A percentile compares a stretch with the other conserved stretches of the same genome.
Conservation (phyloP, 768 basidiomycete genomes). For the Suillus subaureus region DNA sequence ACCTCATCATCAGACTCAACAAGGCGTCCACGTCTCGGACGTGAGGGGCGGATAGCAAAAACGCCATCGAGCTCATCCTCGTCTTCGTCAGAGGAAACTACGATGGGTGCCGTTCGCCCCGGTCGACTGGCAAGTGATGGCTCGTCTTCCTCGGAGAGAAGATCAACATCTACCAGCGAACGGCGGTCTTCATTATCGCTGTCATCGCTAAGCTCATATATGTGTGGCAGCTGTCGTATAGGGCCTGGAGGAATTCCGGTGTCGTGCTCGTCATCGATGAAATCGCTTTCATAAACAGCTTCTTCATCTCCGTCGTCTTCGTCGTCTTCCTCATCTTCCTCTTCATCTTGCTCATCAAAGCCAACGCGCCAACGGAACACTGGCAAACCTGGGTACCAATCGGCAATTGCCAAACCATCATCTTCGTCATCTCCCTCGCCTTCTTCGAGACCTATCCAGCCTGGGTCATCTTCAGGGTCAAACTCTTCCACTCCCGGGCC, state of each 20-base stretch:
- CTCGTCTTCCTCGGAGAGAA: constrained; percentile 8
- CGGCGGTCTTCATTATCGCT: constrained; percentile 14
- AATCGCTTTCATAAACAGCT: constrained; percentile 53
- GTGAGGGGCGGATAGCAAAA: background rate
- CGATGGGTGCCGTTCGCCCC: background rate
- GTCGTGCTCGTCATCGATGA: constrained; percentile 53
- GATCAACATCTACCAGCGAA: constrained; percentile 6
- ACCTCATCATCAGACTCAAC: constrained; percentile 28
- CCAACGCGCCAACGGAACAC: constrained; percentile 22
- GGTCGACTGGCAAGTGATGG: constrained; percentile 5
- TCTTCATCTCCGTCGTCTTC: constrained; percentile 33
- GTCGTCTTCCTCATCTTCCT: constrained; percentile 21
- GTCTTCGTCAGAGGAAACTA: constrained; percentile 23
- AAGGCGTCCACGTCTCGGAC: constrained; percentile 4
- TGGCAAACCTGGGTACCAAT: constrained; percentile 20
- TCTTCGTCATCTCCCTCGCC: constrained; percentile 38
- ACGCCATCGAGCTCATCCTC: constrained; percentile 13
- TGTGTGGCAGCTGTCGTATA: constrained; percentile 18
- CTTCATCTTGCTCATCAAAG: constrained; percentile 19
- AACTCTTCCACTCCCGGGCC: constrained; percentile 38
- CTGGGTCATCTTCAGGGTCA: constrained; percentile 31
- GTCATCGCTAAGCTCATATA: constrained; percentile 26
- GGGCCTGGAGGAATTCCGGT: background rate
- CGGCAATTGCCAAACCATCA: constrained; percentile 21
- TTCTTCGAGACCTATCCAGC: constrained; percentile 34